These are phyloP conservation scores for Tolypocladium sp. DNA, from an alignment of 2,329 filamentous ascomycete species.

Conservation along the genomic window DNA sequence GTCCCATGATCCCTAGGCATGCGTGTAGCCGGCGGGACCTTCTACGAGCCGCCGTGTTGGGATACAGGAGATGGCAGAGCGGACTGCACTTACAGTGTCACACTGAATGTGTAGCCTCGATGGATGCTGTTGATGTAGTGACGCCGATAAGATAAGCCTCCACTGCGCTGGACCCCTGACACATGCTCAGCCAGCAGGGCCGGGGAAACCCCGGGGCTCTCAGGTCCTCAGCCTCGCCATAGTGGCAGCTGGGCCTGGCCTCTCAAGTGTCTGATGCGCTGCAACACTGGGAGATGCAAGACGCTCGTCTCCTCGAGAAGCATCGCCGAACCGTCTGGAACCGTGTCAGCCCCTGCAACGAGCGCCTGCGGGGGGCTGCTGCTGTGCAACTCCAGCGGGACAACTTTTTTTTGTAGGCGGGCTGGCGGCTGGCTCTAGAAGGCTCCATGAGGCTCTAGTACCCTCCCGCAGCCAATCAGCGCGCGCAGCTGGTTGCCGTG, in stretches of 20 bases:
- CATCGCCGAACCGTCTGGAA: background rate
- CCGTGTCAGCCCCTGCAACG: background rate
- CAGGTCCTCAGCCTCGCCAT: background rate
- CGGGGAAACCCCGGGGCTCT: background rate
- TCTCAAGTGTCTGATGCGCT: background rate
- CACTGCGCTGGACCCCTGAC: background rate
- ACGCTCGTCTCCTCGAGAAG: background rate
- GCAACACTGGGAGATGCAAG: background rate
- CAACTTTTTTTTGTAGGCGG: background rate
- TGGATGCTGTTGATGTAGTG: no score
- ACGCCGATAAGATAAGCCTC: background rate
- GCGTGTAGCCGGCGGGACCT: no score
- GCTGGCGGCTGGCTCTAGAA: conserved; percentile 12
- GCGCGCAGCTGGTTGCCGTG: conserved; percentile 10
- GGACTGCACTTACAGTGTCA: no score
- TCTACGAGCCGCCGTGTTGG: no score
- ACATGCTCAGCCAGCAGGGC: background rate
- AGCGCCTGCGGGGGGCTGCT: background rate
- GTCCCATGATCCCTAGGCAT: no score
- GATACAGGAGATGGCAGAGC: no score
- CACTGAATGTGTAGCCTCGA: no score
- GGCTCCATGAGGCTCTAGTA: conserved; percentile 11
- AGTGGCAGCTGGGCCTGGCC: background rate
- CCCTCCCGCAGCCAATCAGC: conserved; percentile 15
- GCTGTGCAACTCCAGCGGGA: background rate